Percentiles rank a stretch among this genome's conserved stretches.
Conservation (phyloP, 768 basidiomycete species). For the Leccinum sublutescens region DNA sequence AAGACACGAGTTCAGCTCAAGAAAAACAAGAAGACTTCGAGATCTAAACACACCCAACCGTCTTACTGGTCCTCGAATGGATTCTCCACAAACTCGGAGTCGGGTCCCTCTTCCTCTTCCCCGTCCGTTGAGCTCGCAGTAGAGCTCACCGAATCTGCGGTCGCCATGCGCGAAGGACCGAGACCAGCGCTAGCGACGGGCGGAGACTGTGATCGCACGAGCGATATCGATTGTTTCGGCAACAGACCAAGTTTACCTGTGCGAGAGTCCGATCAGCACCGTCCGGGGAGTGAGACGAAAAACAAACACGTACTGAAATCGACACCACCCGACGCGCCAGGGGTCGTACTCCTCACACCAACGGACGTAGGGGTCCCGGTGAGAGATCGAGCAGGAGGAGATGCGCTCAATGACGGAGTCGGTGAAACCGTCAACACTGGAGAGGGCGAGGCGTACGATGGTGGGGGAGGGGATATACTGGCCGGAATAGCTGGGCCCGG, state of each 20-base stretch:
- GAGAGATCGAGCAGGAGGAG: slow-evolving; percentile 3
- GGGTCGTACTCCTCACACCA: slow-evolving; percentile 8
- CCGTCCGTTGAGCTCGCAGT: slow-evolving; percentile 33
- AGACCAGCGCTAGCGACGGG: slow-evolving; percentile 14
- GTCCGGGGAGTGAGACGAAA: too few relatives aligned
- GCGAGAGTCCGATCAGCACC: not conserved
- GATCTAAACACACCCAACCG: not conserved
- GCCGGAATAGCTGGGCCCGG: not conserved
- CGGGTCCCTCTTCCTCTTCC: slow-evolving; percentile 51
- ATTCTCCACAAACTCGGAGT: slow-evolving; percentile 72
- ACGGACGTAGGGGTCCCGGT: slow-evolving; percentile 7
- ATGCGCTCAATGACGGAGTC: not conserved
- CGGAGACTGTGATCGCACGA: slow-evolving; percentile 35
- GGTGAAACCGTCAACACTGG: not conserved
- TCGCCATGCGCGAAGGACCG: slow-evolving; percentile 6
- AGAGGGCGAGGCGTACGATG: slow-evolving; percentile 10
- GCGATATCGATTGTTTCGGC: slow-evolving; percentile 72
- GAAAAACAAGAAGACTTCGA: not conserved
- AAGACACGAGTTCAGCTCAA: too few relatives aligned
- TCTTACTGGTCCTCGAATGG: slow-evolving; percentile 58
- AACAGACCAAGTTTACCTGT: slow-evolving; percentile 67
- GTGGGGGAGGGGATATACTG: not conserved
- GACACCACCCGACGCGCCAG: slow-evolving; percentile 21
- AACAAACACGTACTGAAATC: slow-evolving; percentile 31
- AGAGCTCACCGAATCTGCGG: slow-evolving; percentile 14